Base-by-base conservation (phyloP, 2,329 filamentous ascomycete genomes). In the Graphiopsis chlorocephala region DNA sequence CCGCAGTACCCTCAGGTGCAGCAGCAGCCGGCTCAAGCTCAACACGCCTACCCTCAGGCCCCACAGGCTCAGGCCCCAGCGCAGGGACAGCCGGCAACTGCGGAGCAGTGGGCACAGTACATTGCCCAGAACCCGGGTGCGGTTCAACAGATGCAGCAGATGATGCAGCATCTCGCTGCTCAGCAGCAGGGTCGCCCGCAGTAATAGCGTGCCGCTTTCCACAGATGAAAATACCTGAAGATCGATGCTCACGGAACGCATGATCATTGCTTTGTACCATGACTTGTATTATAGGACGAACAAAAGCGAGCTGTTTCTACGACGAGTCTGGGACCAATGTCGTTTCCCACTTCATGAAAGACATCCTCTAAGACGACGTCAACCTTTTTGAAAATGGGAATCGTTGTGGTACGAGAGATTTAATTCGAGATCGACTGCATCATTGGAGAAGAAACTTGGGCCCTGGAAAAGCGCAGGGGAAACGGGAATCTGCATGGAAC, bases 341-440 rank as follows among this genome's bases (percentile, higher is more conserved):
- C 42, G 92, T 98, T n/a, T 93, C 92, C 23, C 92, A 96, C 74
- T 98, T 99, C 71, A 94, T 99, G 64, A 92, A 93, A 70, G 95
- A 98, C 75, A 91, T 99, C 64, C 82, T 99, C 20, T 90, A 96
- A 72, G 95, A 99, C 76, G 99, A 99, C 74, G 92, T 93, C 11
- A 97, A 92, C 71, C 81, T 99, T 52, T 95, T n/a, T n/a, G n/a
- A n/a, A 99, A 76, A 85, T 95, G 68, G 93, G 93, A 17, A 96
- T 98, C 66, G 87, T 93, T 60, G 95, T 99, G 79, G 80, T 99
- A 56, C 86, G 93, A 20, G 93, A 97, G 75, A 7, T n/a, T 42
- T 15, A 42, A 42, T 10, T 15, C 10, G n/a, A 42, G 17, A 42
- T 38, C n/a, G 35, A 42, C 35, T 42, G 17, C 35, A 42, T 17